Conservation (phyloP, 1,284 basidiomycete genomes). For the Tylopilus sp. region DNA sequence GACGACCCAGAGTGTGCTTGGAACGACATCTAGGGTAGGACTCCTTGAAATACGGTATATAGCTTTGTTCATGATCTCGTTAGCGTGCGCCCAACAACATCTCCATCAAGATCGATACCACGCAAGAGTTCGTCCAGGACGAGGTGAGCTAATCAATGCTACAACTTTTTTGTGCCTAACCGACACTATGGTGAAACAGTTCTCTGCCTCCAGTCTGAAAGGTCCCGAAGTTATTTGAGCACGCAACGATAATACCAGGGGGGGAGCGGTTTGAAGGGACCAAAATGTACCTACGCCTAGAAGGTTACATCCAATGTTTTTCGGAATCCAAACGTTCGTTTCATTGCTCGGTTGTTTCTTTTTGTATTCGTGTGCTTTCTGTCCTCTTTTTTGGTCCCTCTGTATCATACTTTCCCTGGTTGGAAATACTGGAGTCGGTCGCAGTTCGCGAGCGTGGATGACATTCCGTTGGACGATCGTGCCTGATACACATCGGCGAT, state of each 20-base stretch:
- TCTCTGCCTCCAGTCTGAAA: constrained; percentile 19
- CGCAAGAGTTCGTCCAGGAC: constrained; percentile 30
- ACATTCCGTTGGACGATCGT: too few species aligned
- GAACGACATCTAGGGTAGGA: constrained; percentile 17
- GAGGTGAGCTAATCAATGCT: constrained; percentile 20
- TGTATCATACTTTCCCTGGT: too few species aligned
- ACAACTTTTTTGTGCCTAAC: too few species aligned
- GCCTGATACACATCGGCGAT: too few species aligned
- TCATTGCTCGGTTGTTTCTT: constrained; percentile 3
- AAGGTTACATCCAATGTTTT: background rate
- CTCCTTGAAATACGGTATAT: background rate
- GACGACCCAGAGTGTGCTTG: constrained; percentile 21
- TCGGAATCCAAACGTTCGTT: constrained; percentile 8
- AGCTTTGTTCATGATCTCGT: constrained; percentile 1
- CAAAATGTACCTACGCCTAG: constrained; percentile 4
- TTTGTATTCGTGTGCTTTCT: background rate
- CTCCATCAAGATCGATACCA: constrained; percentile 34
- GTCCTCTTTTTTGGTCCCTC: background rate
- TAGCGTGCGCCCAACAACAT: constrained; percentile 32
- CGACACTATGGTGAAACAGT: constrained; percentile 12
- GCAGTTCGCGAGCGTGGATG: too few species aligned
- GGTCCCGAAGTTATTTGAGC: constrained; percentile 22
- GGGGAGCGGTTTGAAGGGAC: background rate
- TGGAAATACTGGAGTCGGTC: too few species aligned
- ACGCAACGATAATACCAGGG: background rate